These are phyloP conservation scores for Elsinoe necatrix DNA, from an alignment of 2,329 filamentous ascomycete genomes.

Conservation along the genomic window DNA sequence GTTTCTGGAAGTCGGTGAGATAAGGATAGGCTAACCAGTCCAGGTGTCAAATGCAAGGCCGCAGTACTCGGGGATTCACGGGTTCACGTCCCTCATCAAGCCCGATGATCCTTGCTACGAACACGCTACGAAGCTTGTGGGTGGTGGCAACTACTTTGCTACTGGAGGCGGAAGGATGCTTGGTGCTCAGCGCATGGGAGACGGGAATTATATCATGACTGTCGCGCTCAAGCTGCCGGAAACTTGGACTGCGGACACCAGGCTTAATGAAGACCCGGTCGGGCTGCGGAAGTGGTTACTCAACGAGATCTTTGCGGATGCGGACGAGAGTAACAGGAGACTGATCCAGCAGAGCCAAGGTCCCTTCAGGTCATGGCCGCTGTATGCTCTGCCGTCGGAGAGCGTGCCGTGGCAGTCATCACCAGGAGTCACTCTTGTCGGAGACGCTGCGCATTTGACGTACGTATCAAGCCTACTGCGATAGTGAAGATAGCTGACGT, in stretches of 20 bases:
- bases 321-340: conserved; percentile 36
- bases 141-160: conserved; percentile 25
- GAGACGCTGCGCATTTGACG: conserved; percentile 55
- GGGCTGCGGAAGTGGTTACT: conserved; percentile 34
- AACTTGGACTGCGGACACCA: conserved; percentile 17
- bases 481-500: neutral
- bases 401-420: conserved; percentile 39
- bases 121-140: conserved; percentile 22
- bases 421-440: conserved; percentile 46
- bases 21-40: neutral
- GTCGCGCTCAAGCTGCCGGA: conserved; percentile 21
- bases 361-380: conserved; percentile 32
- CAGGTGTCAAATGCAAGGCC: conserved; percentile 31
- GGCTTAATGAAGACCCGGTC: conserved; percentile 26
- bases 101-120: conserved; percentile 26
- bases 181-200: conserved; percentile 20
- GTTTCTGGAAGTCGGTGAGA: conserved; percentile 10
- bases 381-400: conserved; percentile 48
- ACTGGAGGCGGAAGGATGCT: conserved; percentile 21
- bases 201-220: conserved; percentile 21
- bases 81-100: conserved; percentile 25
- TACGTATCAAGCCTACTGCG: conserved; percentile 11
- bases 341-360: conserved; percentile 37
- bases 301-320: conserved; percentile 35
- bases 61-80: conserved; percentile 29